phyloP scores from a whole-genome alignment of 176 grass and related monocot genomes.

The Aegilops longissima region DNA sequence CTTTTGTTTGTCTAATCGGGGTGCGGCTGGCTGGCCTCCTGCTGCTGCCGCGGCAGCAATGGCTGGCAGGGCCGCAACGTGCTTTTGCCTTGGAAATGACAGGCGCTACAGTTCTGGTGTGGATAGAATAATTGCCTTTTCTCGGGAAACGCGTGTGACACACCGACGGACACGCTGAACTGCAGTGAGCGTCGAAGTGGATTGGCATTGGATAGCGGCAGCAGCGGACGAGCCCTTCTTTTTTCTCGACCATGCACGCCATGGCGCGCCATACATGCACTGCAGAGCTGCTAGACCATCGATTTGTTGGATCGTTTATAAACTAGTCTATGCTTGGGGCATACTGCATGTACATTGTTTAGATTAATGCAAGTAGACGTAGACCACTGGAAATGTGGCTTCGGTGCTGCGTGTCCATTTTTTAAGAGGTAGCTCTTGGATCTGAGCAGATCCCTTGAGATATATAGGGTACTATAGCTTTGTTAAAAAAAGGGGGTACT shows the following conservation, averaged over 20 bases:
- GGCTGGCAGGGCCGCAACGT: conserved; percentile 50
- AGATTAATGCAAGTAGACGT: neutral
- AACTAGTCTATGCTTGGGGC: neutral
- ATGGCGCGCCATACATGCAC: neutral
- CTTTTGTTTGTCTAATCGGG: conserved; percentile 48
- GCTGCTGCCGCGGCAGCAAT: neutral
- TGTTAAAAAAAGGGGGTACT: too few species aligned
- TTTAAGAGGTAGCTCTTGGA: neutral
- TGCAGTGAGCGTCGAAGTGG: conserved; percentile 23
- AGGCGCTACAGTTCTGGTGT: conserved; percentile 39
- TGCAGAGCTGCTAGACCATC: neutral
- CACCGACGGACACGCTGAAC: conserved; percentile 17
- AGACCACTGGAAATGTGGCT: neutral
- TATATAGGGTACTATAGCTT: neutral
- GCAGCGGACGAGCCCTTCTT: neutral
- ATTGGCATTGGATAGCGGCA: conserved; percentile 24
- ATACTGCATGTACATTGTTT: neutral
- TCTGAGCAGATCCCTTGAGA: neutral
- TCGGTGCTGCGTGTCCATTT: neutral
- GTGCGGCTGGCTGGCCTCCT: neutral
- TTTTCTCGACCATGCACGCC: neutral
- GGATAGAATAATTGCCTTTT: conserved; percentile 77
- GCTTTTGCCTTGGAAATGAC: conserved; percentile 89
- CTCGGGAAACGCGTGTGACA: conserved; percentile 50
- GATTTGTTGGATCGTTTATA: neutral